A percentile compares a stretch with the other conserved stretches of the same genome.
Conservation (phyloP, 2,329 filamentous ascomycete genomes). For the Cyphellophora attinorum region DNA sequence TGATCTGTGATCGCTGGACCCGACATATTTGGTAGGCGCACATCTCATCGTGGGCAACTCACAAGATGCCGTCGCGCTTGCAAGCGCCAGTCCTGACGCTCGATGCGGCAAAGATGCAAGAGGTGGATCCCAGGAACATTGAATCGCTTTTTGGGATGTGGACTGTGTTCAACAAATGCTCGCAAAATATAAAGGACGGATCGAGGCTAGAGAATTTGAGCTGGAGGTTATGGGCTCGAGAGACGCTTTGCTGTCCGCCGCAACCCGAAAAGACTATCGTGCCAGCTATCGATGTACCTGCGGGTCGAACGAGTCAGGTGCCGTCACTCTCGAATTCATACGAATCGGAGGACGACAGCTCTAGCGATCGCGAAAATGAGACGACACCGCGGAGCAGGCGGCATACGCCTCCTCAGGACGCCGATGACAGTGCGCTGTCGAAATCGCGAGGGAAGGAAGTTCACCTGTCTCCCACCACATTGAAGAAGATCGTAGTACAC, state of each 20-base stretch:
- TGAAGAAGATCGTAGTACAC: conserved; percentile 88
- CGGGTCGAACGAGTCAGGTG: conserved; percentile 39
- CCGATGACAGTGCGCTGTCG: conserved; percentile 35
- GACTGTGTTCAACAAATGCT: conserved; percentile 93
- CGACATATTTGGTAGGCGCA: conserved; percentile 8
- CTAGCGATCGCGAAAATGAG: conserved; percentile 21
- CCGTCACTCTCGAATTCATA: conserved; percentile 70
- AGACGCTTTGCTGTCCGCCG: conserved; percentile 81
- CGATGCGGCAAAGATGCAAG: conserved; percentile 83
- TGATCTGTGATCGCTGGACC: conserved; percentile 6
- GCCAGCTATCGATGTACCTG: conserved; percentile 34
- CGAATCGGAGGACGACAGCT: conserved; percentile 51
- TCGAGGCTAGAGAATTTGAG: conserved; percentile 87
- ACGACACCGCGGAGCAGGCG: conserved; percentile 28
- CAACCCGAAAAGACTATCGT: conserved; percentile 42
- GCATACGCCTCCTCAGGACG: conserved; percentile 13
- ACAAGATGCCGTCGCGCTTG: conserved; percentile 70
- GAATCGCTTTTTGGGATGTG: conserved; percentile 95
- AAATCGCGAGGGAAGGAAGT: conserved; percentile 67
- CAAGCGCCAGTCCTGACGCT: conserved; percentile 82
- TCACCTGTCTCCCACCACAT: conserved; percentile 83
- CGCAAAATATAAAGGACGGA: conserved; percentile 87
- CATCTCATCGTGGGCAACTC: not conserved
- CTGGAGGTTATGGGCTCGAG: conserved; percentile 90
- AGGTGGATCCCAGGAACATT: conserved; percentile 85